Evolutionary conservation across 805 yeast species (phyloP).

Genomic region (Clavispora santaluciae): DNA sequence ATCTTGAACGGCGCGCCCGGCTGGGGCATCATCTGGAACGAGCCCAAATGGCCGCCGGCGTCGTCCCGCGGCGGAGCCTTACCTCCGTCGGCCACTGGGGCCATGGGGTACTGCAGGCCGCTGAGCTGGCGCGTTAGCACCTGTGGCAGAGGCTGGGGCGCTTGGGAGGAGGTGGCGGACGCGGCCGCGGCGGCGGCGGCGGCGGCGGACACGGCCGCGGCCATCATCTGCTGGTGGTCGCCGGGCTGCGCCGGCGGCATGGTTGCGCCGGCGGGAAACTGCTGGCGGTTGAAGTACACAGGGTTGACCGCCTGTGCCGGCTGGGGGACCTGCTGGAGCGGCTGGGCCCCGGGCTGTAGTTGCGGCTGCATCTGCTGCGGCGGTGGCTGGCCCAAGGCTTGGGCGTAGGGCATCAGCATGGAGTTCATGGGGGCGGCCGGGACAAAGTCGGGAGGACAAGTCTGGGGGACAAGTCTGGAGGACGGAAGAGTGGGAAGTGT

Average conservation of each 20-base stretch:
- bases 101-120: neutral
- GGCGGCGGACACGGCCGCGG: conserved; percentile 5
- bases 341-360: conserved; percentile 14
- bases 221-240: conserved; percentile 4
- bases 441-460: neutral
- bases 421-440: conserved; percentile 6
- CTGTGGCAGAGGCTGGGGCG: neutral
- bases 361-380: conserved; percentile 9
- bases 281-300: neutral
- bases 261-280: conserved; percentile 1
- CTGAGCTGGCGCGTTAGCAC: no score
- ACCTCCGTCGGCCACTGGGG: neutral
- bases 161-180: neutral
- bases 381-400: conserved; percentile 14
- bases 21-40: neutral
- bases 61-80: neutral
- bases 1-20: neutral
- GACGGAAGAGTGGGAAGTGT: no score
- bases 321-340: neutral
- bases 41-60: neutral
- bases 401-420: conserved; percentile 5
- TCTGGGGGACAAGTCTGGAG: no score
- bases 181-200: conserved; percentile 2
- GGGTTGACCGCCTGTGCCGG: neutral
- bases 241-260: conserved; percentile 3